Conservation (phyloP, 140 eudicot species). For the Senecio squalidus region DNA sequence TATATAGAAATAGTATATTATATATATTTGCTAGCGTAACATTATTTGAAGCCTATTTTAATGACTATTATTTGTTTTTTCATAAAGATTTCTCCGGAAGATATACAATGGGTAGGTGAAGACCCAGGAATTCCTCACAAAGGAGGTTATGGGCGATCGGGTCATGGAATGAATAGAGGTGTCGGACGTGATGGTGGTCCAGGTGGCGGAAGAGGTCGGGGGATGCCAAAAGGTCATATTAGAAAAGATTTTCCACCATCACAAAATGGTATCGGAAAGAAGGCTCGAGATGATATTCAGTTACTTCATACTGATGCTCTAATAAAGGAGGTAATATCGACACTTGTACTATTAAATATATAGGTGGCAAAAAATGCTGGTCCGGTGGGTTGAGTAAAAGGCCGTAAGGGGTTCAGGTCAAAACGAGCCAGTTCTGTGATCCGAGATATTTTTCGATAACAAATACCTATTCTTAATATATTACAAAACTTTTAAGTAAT, state of each 20-base stretch:
- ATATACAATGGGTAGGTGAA: constrained; percentile 85
- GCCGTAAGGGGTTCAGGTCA: too few species aligned
- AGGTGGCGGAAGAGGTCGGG: constrained; percentile 84
- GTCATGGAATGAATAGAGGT: constrained; percentile 55
- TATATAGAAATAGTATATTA: neutral
- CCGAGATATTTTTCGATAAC: too few species aligned
- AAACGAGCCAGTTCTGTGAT: too few species aligned
- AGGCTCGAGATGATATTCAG: constrained; percentile 61
- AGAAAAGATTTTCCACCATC: constrained; percentile 67
- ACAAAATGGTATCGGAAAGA: constrained; percentile 80
- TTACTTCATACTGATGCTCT: constrained; percentile 79
- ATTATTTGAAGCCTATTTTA: neutral
- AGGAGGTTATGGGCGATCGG: constrained; percentile 60
- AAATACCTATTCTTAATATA: too few species aligned
- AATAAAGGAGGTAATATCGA: constrained; percentile 62
- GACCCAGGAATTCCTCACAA: constrained; percentile 59
- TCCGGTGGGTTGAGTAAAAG: too few species aligned
- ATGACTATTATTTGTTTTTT: neutral
- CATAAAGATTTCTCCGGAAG: constrained; percentile 63
- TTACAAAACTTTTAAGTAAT: too few species aligned
- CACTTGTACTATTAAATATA: too few species aligned
- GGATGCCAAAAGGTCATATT: constrained; percentile 53
- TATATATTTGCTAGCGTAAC: neutral
- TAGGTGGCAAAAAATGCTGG: too few species aligned
- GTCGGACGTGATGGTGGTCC: constrained; percentile 44